Evolutionary conservation across 1,284 basidiomycete genomes (phyloP).

Genomic region (Violaceomyces palustris): DNA sequence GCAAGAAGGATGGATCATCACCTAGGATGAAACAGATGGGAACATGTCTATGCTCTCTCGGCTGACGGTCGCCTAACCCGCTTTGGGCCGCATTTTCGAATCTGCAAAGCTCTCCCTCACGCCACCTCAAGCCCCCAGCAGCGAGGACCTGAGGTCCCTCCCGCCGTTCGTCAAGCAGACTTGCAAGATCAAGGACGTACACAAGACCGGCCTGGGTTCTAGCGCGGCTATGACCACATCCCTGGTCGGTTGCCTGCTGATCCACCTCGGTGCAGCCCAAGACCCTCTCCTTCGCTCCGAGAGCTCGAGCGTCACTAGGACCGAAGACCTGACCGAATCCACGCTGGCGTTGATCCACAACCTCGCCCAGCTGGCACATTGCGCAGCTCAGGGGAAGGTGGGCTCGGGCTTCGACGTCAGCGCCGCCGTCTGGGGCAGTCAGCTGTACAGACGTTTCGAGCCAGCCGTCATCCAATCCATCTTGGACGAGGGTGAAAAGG

Average conservation of each 20-base stretch:
- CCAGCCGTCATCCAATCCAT: conserved; percentile 55
- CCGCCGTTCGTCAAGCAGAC: conserved; percentile 62
- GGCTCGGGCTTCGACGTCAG: conserved; percentile 96
- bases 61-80: no score
- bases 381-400: conserved; percentile 94
- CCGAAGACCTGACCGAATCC: conserved; percentile 21
- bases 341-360: conserved; percentile 66
- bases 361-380: conserved; percentile 91
- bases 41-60: no score
- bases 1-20: no score
- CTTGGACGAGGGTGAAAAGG: conserved; percentile 28
- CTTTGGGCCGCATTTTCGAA: no score
- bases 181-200: conserved; percentile 65
- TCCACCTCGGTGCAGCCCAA: conserved; percentile 68
- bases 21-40: conserved; percentile 1
- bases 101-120: conserved; percentile 9
- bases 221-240: conserved; percentile 96
- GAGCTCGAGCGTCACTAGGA: conserved; percentile 20
- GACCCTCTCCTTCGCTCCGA: conserved; percentile 46
- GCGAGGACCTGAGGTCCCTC: conserved; percentile 58
- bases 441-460: conserved; percentile 84
- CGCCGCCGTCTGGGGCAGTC: conserved; percentile 88
- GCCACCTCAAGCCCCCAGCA: conserved; percentile 30
- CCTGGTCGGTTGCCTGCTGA: conserved; percentile 75
- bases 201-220: conserved; percentile 96